Evolutionary conservation across 2,329 filamentous ascomycete genomes (phyloP), one percentile per base, ranked within the genome.

Genomic region (Fusarium hainanense): DNA sequence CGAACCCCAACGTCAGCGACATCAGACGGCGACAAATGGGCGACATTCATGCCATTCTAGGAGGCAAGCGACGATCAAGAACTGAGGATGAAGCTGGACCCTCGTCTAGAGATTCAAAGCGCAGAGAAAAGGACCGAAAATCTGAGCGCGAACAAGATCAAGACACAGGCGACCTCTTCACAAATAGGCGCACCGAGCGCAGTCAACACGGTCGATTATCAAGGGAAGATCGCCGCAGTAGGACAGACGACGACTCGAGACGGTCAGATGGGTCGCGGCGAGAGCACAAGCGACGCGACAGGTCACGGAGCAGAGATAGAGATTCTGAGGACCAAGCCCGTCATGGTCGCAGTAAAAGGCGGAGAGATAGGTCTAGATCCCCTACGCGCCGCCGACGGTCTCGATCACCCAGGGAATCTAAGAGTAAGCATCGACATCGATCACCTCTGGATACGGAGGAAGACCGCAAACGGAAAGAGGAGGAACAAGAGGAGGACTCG

Each of bases 21-120:
- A 86, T 88, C 49, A 79, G 88, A 42, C 84, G 80, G 47, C 83
- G 88, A 12, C 88, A 90, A 76, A 82, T 90, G 70, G 87, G 87
- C 8, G 84, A 87, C 64, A 90, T 90, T 49, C 84, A 86, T 48
- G 86, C 88, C 3, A 88, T 89, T 47, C 75, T 90, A 8, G 82
- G 83, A 25, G 84, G 83, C 46, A 78, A 81, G 70, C 83, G 78
- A 58, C 78, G 79, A 28, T 57, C 60, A 18, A 54, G 77, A 62
- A 69, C 65, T 30, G 73, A 66, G 54, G 77, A 76, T 23, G 59
- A 69, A 21, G 70, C 63, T 5, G 58, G 58, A 5, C 44, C 58
- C 21, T 73, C 67, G 18, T 73, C 65, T 13, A 63, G 66, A 55
- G 62, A 66, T 20, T 52, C 65, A 58, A 74, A 20, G 52, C 67